These are phyloP conservation scores for Xanthoconium separans DNA, from an alignment of 1,284 basidiomycete species.

Conservation along the genomic window DNA sequence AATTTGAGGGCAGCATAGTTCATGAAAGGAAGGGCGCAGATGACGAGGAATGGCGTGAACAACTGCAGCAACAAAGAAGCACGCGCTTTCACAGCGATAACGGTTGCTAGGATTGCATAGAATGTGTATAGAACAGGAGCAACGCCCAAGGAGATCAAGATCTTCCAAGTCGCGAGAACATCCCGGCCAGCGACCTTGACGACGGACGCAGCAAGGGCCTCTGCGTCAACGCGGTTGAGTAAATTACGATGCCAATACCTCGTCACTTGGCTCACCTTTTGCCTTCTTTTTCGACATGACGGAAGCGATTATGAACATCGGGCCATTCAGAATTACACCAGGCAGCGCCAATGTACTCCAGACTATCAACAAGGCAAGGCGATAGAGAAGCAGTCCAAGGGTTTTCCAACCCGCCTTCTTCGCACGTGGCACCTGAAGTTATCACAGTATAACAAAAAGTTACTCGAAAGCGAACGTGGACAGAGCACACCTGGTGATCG, in stretches of 20 bases:
- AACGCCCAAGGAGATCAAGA: slow-evolving; percentile 90
- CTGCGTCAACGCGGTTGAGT: slow-evolving; percentile 41
- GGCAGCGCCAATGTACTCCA: slow-evolving; percentile 92
- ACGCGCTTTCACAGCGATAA: slow-evolving; percentile 71
- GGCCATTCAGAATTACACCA: slow-evolving; percentile 92
- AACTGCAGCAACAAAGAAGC: slow-evolving; percentile 65
- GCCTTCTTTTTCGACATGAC: slow-evolving; percentile 89
- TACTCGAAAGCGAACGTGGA: neutral
- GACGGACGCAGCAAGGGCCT: slow-evolving; percentile 93
- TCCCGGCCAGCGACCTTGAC: slow-evolving; percentile 97
- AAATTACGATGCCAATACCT: neutral
- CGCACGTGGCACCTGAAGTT: slow-evolving; percentile 69
- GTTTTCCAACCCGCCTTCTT: slow-evolving; percentile 88
- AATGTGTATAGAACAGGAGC: slow-evolving; percentile 86
- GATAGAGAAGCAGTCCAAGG: slow-evolving; percentile 82
- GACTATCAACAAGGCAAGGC: slow-evolving; percentile 74
- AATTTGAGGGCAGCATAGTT: slow-evolving; percentile 97
- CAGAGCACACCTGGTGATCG: slow-evolving; percentile 85
- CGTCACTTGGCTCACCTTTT: slow-evolving; percentile 57
- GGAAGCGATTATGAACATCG: slow-evolving; percentile 93
- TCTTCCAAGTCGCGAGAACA: slow-evolving; percentile 98
- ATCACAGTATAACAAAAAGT: neutral
- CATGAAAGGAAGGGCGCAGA: slow-evolving; percentile 81
- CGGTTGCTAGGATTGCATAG: slow-evolving; percentile 82
- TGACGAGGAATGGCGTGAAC: slow-evolving; percentile 80